phyloP scores from a whole-genome alignment of 1,139 yeast genomes.

The Scheffersomyces insectosa region DNA sequence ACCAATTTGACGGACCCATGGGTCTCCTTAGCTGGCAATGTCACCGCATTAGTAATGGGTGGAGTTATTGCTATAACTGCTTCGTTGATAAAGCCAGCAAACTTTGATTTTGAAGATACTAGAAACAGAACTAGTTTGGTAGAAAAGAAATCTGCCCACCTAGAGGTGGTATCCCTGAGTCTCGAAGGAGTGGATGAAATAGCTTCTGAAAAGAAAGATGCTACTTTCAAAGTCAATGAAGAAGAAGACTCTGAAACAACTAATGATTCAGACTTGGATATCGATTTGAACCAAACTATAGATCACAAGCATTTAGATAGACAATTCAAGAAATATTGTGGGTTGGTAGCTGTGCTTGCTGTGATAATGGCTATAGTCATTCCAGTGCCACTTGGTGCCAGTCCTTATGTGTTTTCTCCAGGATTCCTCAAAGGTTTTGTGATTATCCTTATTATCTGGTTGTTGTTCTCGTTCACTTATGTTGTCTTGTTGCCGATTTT shows the following conservation, averaged over 20 bases:
- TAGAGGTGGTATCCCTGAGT: background rate
- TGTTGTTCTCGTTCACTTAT: constrained; percentile 16
- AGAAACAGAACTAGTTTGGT: constrained; percentile 32
- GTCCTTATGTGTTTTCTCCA: constrained; percentile 18
- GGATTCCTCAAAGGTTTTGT: constrained; percentile 18
- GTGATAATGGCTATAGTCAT: constrained; percentile 14
- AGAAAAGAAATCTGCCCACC: background rate
- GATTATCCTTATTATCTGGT: constrained; percentile 18
- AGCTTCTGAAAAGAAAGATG: constrained; percentile 2
- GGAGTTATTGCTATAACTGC: constrained; percentile 28
- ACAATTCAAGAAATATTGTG: constrained; percentile 21
- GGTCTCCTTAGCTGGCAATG: constrained; percentile 22
- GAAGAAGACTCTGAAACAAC: constrained; percentile 5
- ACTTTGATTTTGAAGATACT: constrained; percentile 33
- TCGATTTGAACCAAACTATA: constrained; percentile 9
- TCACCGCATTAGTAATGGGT: constrained; percentile 25
- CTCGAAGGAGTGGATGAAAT: background rate
- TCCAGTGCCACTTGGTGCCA: constrained; percentile 17
- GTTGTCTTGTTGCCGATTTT: constrained; percentile 18
- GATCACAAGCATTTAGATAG: constrained; percentile 12
- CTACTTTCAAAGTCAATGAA: constrained; percentile 3
- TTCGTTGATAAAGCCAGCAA: constrained; percentile 35
- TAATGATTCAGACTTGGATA: constrained; percentile 7
- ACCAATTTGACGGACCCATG: constrained; percentile 20
- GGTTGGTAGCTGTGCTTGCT: constrained; percentile 15